phyloP scores from a whole-genome alignment of 495 filamentous ascomycete genomes.

The Apodospora peruviana region DNA sequence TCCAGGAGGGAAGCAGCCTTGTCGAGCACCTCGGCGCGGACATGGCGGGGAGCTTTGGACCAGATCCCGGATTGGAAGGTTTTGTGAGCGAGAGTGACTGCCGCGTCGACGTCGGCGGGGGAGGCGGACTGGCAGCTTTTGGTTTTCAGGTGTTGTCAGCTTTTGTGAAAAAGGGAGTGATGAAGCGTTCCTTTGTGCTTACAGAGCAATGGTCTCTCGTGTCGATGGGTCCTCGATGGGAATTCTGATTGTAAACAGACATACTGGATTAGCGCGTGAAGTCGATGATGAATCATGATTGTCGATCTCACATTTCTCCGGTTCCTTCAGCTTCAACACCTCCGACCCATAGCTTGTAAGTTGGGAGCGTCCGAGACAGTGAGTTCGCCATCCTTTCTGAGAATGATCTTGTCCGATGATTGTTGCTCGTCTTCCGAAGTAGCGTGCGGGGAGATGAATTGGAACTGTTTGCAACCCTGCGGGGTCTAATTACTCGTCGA shows the following conservation, averaged over 20 bases:
- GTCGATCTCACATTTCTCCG: slow-evolving; percentile 18
- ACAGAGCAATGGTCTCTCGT: slow-evolving; percentile 30
- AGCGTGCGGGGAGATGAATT: too few species aligned
- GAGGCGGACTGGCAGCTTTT: slow-evolving; percentile 48
- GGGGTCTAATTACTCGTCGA: too few species aligned
- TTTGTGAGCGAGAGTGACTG: slow-evolving; percentile 39
- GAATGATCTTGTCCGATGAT: too few species aligned
- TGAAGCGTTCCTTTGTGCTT: slow-evolving; percentile 11
- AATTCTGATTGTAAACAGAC: slow-evolving; percentile 14
- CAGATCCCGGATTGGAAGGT: slow-evolving; percentile 52
- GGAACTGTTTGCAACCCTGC: too few species aligned
- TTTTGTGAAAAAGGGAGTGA: too few species aligned
- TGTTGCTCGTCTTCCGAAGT: too few species aligned
- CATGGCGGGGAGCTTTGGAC: slow-evolving; percentile 48
- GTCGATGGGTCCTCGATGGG: slow-evolving; percentile 33
- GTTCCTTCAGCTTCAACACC: slow-evolving; percentile 20
- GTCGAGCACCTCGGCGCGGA: slow-evolving; percentile 52
- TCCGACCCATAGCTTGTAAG: slow-evolving; percentile 23
- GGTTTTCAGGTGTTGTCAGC: slow-evolving; percentile 2
- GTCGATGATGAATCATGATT: neutral
- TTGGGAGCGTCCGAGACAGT: neutral
- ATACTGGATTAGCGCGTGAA: neutral
- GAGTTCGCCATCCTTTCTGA: too few species aligned
- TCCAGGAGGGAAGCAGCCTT: slow-evolving; percentile 48
- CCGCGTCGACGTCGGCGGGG: slow-evolving; percentile 37